phyloP scores from a whole-genome alignment of 257 asterid genomes.

The Linderniella brevidens region DNA sequence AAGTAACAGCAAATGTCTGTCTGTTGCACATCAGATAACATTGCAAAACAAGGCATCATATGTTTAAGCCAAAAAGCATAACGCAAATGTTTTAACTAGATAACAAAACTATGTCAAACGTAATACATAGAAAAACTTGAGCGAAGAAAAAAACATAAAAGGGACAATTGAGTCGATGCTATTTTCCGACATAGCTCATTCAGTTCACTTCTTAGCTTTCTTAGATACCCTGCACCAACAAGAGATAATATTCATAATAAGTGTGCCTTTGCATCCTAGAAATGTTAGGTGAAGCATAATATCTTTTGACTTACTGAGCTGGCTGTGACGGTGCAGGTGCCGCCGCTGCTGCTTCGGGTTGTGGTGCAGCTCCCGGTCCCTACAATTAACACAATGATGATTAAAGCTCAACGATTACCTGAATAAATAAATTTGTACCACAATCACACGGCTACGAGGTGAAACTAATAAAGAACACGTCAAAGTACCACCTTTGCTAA shows the following conservation, averaged over 20 bases:
- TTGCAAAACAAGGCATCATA: too few relatives aligned
- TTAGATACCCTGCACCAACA: constrained; percentile 38
- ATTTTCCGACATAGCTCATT: constrained; percentile 6
- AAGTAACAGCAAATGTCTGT: too few relatives aligned
- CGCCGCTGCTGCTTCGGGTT: constrained; percentile 24
- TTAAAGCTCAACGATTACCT: too few relatives aligned
- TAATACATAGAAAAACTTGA: constrained; percentile 15
- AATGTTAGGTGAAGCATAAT: neutral
- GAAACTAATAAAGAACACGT: too few relatives aligned
- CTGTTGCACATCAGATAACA: too few relatives aligned
- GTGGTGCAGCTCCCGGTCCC: constrained; percentile 60
- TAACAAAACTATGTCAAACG: too few relatives aligned
- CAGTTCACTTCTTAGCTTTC: constrained; percentile 58
- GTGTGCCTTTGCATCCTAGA: neutral
- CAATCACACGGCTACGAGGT: too few relatives aligned
- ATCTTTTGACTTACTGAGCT: constrained; percentile 35
- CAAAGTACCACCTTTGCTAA: constrained; percentile 47
- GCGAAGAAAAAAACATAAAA: constrained; percentile 12
- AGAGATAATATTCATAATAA: neutral
- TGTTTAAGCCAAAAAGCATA: too few relatives aligned
- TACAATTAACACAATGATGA: constrained; percentile 8
- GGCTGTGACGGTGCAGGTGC: constrained; percentile 33
- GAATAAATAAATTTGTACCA: too few relatives aligned
- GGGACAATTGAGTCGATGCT: too few relatives aligned
- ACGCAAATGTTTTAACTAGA: neutral